phyloP scores from a whole-genome alignment of 140 eudicot genomes.

The Anethum foeniculum region DNA sequence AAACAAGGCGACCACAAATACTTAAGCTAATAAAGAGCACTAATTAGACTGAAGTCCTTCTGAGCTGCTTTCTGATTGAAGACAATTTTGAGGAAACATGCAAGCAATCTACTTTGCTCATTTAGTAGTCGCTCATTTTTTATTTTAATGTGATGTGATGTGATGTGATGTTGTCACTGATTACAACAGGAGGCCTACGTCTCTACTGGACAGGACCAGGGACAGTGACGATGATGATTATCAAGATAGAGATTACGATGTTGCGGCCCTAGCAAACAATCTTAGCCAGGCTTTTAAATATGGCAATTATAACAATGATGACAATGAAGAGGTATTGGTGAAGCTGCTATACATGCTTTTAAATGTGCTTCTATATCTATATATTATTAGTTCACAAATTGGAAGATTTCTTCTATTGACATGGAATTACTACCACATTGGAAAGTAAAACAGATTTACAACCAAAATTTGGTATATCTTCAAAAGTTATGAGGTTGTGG shows the following conservation, averaged over 20 bases:
- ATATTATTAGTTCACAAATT: background rate
- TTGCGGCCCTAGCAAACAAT: slow-evolving; percentile 90
- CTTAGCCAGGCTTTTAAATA: slow-evolving; percentile 87
- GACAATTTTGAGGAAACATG: background rate
- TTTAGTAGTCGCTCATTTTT: background rate
- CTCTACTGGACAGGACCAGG: slow-evolving; percentile 80
- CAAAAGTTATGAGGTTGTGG: background rate
- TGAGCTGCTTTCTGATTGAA: background rate
- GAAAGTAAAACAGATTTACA: background rate
- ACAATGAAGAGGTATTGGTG: slow-evolving; percentile 65
- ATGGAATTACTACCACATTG: background rate
- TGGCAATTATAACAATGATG: slow-evolving; percentile 77
- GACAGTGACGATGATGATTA: slow-evolving; percentile 98
- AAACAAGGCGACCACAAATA: too few relatives aligned
- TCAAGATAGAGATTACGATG: slow-evolving; percentile 92
- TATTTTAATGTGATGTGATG: background rate
- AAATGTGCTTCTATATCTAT: background rate
- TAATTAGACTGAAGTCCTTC: too few relatives aligned
- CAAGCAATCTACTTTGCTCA: background rate
- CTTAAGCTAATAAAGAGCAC: too few relatives aligned
- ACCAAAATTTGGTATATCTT: background rate
- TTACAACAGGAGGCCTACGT: slow-evolving; percentile 78
- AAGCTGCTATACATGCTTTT: background rate
- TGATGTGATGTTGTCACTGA: slow-evolving; percentile 13
- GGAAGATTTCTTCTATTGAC: background rate